Evolutionary conservation across 1,139 yeast genomes (phyloP).

Genomic region (Diutina catenulata): DNA sequence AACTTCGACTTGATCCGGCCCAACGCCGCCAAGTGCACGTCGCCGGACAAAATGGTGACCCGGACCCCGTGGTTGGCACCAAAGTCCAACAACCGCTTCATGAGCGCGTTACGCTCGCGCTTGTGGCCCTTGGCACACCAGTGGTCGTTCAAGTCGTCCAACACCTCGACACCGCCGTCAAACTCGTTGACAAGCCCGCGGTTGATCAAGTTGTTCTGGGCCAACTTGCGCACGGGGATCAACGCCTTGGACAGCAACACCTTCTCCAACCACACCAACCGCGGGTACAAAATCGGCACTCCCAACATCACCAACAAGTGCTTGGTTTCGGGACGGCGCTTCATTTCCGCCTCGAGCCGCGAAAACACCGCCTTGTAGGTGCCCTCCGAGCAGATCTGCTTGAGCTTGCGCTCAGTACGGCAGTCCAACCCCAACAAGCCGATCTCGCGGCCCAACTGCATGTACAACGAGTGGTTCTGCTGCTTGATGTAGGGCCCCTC

Average conservation of each 20-base stretch:
- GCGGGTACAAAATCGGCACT: constrained; percentile 89
- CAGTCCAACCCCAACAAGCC: constrained; percentile 79
- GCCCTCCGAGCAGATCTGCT: constrained; percentile 39
- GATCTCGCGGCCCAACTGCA: constrained; percentile 63
- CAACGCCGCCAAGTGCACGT: constrained; percentile 79
- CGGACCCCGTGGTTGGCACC: constrained; percentile 57
- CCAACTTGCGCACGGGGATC: constrained; percentile 55
- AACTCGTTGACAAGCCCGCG: constrained; percentile 77
- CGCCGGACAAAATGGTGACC: constrained; percentile 80
- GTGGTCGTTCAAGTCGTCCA: constrained; percentile 90
- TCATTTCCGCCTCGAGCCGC: constrained; percentile 45
- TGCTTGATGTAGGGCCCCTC: constrained; percentile 61
- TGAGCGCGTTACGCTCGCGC: constrained; percentile 55
- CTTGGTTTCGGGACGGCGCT: constrained; percentile 40
- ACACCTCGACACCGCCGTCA: constrained; percentile 80
- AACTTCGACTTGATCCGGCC: constrained; percentile 62
- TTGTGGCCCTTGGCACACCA: constrained; percentile 90
- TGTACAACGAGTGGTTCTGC: constrained; percentile 52
- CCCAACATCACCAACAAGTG: constrained; percentile 80
- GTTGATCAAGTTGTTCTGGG: constrained; percentile 54
- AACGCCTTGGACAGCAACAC: constrained; percentile 51
- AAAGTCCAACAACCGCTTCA: constrained; percentile 45
- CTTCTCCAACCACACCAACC: constrained; percentile 81
- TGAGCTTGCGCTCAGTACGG: constrained; percentile 73
- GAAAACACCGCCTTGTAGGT: constrained; percentile 54